These are phyloP conservation scores for Xylaria sp. DNA, from an alignment of 2,329 filamentous ascomycete genomes.

Conservation along the genomic window DNA sequence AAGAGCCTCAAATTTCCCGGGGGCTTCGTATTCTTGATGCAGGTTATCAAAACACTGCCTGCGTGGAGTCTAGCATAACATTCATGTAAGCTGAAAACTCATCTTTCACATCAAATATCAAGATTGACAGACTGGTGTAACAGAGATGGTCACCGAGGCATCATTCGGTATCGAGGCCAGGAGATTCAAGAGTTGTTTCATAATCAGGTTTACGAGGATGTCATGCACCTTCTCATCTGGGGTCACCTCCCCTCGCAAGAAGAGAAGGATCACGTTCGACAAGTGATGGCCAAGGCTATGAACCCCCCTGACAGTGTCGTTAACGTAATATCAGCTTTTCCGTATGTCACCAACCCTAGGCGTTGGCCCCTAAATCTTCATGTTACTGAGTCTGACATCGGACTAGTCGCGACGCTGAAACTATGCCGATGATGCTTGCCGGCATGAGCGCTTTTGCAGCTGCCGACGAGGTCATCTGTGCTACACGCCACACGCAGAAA, in stretches of 20 bases:
- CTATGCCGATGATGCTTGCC: conserved; percentile 46
- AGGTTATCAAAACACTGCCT: conserved; percentile 37
- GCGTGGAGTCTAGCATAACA: conserved; percentile 38
- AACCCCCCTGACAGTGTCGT: conserved; percentile 34
- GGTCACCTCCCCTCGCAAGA: conserved; percentile 42
- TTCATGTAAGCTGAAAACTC: conserved; percentile 30
- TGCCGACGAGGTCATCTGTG: conserved; percentile 40
- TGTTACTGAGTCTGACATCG: conserved; percentile 8
- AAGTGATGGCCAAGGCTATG: conserved; percentile 33
- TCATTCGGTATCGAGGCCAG: conserved; percentile 35
- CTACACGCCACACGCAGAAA: conserved; percentile 43
- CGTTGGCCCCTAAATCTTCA: not conserved
- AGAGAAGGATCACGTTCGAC: conserved; percentile 40
- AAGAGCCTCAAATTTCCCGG: conserved; percentile 16
- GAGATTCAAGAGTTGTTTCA: conserved; percentile 35
- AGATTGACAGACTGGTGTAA: not conserved
- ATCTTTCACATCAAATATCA: not conserved
- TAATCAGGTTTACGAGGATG: conserved; percentile 36
- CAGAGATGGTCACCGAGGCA: conserved; percentile 35
- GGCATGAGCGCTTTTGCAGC: conserved; percentile 45
- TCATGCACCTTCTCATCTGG: conserved; percentile 47
- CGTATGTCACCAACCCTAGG: conserved; percentile 26
- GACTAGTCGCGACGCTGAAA: conserved; percentile 39
- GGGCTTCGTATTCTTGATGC: conserved; percentile 34
- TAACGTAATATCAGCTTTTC: conserved; percentile 37